Evolutionary conservation across 1,139 yeast genomes (phyloP), one percentile per base, ranked within the genome.

Genomic region (Geotrichum histeridarum): DNA sequence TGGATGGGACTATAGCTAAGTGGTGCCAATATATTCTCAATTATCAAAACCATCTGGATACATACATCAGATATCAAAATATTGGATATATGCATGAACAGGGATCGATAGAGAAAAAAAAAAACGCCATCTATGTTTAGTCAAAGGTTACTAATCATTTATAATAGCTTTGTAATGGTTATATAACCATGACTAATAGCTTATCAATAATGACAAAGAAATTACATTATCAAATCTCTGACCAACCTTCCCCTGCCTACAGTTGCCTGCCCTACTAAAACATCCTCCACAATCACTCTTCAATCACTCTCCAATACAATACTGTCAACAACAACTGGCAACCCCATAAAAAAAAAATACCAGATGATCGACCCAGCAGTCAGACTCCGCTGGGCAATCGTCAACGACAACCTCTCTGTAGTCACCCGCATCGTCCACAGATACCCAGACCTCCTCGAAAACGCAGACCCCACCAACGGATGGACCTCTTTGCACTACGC

Each of bases 401-500:
- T 78, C 6, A 78, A 79, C 53, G 95, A 94, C 38, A 86, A 87
- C 61, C 74, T 84, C 27, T 77, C 84, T 31, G 84, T 87, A 31
- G 93, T 87, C 38, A 79, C 82, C 61, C 77, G 96, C 35, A 73
- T 93, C 9, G 70, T 91, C 14, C 75, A 78, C 53, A 76, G 94
- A 50, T 86, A 79, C 64, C 96, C 97, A 0, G 86, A 83, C 39
- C 74, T 90, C 48, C 73, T 94, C 70, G 82, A 84, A 54, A 88
- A 90, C 65, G 76, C 82, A 22, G 91, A 93, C 67, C 75, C 83
- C 11, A 57, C 73, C 43, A 82, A 85, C 62, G 98, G 98, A 0
- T 91, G 97, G 97, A 78, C 87, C 43, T 86, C 89, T 51, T 75
- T 91, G 49, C 98, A 91, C 70, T 90, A 89, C 69, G 93, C 96